phyloP scores from a whole-genome alignment of 345 rosid genomes.

The Eucalyptus cloeziana region DNA sequence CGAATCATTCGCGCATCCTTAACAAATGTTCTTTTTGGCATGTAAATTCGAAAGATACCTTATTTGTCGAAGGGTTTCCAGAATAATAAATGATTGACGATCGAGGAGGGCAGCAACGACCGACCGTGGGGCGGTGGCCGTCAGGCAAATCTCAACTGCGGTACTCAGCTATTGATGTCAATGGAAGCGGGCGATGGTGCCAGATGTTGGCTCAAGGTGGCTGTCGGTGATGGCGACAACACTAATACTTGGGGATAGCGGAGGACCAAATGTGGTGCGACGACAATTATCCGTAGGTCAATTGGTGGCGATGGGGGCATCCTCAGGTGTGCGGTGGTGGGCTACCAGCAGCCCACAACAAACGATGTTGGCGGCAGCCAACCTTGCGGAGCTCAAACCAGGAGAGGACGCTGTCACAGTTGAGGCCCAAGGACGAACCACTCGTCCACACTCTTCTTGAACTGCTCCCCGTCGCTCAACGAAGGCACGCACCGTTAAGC shows the following conservation, averaged over 20 bases:
- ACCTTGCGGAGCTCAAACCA: conserved; percentile 2
- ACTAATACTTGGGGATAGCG: background rate
- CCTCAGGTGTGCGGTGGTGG: background rate
- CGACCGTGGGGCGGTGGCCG: background rate
- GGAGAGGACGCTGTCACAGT: conserved; percentile 4
- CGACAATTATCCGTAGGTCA: no score
- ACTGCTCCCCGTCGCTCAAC: background rate
- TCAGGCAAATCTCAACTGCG: background rate
- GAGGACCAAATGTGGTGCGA: no score
- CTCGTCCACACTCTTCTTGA: conserved; percentile 4
- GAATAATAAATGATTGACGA: background rate
- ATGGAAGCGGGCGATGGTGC: background rate
- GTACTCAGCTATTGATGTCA: background rate
- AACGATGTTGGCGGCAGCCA: no score
- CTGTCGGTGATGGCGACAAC: background rate
- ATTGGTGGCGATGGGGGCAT: no score
- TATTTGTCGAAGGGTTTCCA: background rate
- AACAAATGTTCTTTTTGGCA: background rate
- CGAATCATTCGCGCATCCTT: background rate
- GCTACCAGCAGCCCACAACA: no score
- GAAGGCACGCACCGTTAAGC: background rate
- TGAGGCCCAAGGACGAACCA: background rate
- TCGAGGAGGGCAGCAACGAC: background rate
- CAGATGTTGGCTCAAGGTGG: background rate
- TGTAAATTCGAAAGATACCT: background rate